These are phyloP conservation scores for Polytrichum commune DNA, from an alignment of 225 moss, liverwort and hornwort species.

Conservation along the genomic window DNA sequence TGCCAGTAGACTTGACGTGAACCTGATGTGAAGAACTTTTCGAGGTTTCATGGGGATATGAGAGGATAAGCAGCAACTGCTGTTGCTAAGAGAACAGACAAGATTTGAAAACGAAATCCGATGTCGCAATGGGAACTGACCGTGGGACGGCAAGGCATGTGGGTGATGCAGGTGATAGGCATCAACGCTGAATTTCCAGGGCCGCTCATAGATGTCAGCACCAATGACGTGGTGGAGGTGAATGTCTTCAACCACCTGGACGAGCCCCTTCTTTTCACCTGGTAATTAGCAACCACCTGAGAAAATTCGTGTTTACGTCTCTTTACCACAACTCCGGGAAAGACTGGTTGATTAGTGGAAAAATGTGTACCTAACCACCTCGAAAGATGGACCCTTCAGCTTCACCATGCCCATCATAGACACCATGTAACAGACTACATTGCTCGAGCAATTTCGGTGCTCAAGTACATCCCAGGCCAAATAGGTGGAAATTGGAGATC, in stretches of 20 bases:
- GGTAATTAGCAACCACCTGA: slow-evolving; percentile 18
- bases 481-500: too few relatives aligned
- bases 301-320: background rate
- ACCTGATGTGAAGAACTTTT: background rate
- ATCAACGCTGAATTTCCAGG: slow-evolving; percentile 51
- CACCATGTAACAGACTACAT: background rate
- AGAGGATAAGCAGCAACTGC: background rate
- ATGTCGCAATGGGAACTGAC: background rate
- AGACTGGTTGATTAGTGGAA: too few relatives aligned
- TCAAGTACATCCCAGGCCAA: too few relatives aligned
- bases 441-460: too few relatives aligned
- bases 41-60: background rate
- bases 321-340: too few relatives aligned
- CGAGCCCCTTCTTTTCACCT: slow-evolving; percentile 57
- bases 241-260: slow-evolving; percentile 56
- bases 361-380: too few relatives aligned
- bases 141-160: background rate
- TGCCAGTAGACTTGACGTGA: background rate
- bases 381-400: too few relatives aligned
- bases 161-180: slow-evolving; percentile 40
- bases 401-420: too few relatives aligned
- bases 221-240: slow-evolving; percentile 42
- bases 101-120: background rate
- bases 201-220: slow-evolving; percentile 22
- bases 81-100: background rate